Evolutionary conservation across 768 basidiomycete species (phyloP).

Genomic region (Mrakia gelida): DNA sequence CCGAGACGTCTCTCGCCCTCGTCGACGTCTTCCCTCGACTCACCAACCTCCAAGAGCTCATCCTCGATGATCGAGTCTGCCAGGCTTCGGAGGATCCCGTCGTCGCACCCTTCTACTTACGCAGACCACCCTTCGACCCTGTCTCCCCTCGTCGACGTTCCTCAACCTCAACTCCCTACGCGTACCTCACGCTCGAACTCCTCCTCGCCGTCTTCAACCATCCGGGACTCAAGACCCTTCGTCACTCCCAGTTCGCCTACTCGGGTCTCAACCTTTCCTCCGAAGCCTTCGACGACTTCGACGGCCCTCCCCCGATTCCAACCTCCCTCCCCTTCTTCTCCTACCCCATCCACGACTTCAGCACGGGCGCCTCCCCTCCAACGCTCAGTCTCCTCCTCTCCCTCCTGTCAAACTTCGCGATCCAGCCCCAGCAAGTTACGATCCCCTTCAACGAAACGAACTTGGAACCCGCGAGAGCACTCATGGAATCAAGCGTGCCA

Average conservation of each 20-base stretch:
- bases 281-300: slow-evolving; percentile 2
- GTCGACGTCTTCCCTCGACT: slow-evolving; percentile 5
- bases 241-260: neutral
- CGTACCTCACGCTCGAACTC: neutral
- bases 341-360: neutral
- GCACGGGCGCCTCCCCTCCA: neutral
- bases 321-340: neutral
- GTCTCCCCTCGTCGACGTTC: neutral
- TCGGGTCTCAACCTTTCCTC: neutral
- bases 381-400: neutral
- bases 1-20: neutral
- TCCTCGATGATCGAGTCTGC: neutral
- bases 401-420: neutral
- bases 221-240: neutral
- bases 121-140: neutral
- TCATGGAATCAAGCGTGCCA: neutral
- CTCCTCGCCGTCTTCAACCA: neutral
- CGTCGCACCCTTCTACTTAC: neutral
- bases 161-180: neutral
- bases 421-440: neutral
- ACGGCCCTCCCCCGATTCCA: neutral
- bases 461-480: neutral
- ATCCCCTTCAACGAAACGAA: neutral
- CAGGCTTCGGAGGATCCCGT: neutral
- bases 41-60: slow-evolving; percentile 6